Conservation (phyloP, 2,329 filamentous ascomycete genomes). For the Talaromyces sp. region DNA sequence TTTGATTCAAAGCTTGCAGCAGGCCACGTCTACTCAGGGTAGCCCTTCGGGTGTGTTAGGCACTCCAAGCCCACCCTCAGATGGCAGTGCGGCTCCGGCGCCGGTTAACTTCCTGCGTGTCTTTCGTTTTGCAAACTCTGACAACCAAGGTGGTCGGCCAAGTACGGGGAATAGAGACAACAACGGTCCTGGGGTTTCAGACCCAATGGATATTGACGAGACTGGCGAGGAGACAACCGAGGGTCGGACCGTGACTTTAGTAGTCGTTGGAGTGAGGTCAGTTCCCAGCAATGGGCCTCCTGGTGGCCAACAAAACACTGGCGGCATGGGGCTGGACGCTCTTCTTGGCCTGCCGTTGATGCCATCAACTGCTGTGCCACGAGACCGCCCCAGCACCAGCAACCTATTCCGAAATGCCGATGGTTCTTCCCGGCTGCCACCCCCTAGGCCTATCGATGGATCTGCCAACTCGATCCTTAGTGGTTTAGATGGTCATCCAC, state of each 20-base stretch:
- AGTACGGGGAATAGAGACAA: conserved; percentile 19
- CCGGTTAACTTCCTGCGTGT: conserved; percentile 64
- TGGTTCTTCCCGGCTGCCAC: conserved; percentile 49
- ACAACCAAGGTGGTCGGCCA: conserved; percentile 22
- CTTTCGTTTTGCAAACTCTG: conserved; percentile 58
- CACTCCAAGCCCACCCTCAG: conserved; percentile 27
- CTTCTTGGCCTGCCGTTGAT: conserved; percentile 41
- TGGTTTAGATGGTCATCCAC: conserved; percentile 47
- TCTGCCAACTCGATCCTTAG: conserved; percentile 49
- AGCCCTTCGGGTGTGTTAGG: conserved; percentile 31
- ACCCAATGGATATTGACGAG: conserved; percentile 36
- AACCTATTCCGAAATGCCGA: conserved; percentile 49
- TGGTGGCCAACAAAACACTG: conserved; percentile 34
- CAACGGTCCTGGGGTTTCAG: conserved; percentile 10
- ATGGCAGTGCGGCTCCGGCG: conserved; percentile 36
- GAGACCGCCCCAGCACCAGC: conserved; percentile 40
- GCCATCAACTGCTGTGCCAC: conserved; percentile 31
- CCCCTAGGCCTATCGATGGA: conserved; percentile 50
- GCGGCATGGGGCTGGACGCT: conserved; percentile 39
- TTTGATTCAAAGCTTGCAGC: conserved; percentile 58
- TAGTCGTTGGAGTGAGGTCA: conserved; percentile 63
- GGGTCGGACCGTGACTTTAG: conserved; percentile 60
- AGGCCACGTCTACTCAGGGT: conserved; percentile 53
- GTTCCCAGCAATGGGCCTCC: conserved; percentile 50
- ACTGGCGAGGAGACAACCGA: conserved; percentile 27